Conservation (phyloP, 2,329 filamentous ascomycete genomes). For the Botryotinia convoluta region DNA sequence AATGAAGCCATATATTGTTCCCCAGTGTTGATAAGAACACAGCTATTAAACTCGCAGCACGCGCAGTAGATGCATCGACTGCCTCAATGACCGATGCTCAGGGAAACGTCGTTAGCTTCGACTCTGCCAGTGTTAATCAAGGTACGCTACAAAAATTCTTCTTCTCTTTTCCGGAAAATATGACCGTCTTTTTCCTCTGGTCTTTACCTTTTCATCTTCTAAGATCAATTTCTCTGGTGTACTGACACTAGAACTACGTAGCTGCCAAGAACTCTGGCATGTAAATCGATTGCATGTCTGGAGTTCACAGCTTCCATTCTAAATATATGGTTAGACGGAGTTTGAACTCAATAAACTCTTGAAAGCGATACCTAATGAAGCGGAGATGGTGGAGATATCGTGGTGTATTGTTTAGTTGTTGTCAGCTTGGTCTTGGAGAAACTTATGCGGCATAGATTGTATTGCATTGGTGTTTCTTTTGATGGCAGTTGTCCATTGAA, state of each 20-base stretch:
- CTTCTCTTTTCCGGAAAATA: not conserved
- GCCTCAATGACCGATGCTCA: slow-evolving; percentile 31
- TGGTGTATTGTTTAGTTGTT: too few species aligned
- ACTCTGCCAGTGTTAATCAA: slow-evolving; percentile 27
- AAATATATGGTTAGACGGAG: not conserved
- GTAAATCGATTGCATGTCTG: not conserved
- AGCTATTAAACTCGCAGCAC: slow-evolving; percentile 3
- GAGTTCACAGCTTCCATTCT: not conserved
- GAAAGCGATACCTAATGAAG: not conserved
- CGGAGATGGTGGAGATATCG: not conserved
- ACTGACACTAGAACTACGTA: not conserved
- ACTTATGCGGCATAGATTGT: not conserved
- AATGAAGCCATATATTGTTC: not conserved
- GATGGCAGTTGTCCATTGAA: not conserved
- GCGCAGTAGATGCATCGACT: slow-evolving; percentile 24
- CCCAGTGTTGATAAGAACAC: not conserved
- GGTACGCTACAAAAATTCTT: not conserved
- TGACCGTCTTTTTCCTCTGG: not conserved
- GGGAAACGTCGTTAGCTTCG: slow-evolving; percentile 33
- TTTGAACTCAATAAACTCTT: not conserved
- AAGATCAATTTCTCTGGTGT: not conserved
- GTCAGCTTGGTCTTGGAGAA: not conserved
- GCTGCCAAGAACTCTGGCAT: not conserved
- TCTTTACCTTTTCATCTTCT: not conserved
- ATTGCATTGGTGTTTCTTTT: not conserved